A percentile compares a stretch with the other conserved stretches of the same genome.
Conservation (phyloP, 2,329 filamentous ascomycete species). For the Aspergillus versicolor region DNA sequence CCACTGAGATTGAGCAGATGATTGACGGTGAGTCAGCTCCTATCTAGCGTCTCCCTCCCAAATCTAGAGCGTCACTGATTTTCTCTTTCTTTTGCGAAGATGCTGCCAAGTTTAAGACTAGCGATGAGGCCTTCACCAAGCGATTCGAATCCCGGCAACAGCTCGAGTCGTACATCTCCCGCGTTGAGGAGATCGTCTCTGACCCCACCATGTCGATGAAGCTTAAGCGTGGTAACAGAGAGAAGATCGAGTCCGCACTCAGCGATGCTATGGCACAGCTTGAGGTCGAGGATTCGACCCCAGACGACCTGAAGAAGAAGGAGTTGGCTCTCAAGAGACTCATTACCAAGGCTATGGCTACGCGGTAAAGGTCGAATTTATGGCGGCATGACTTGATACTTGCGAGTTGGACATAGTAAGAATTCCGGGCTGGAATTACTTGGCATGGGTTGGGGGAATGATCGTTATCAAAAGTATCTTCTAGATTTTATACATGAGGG, state of each 20-base stretch:
- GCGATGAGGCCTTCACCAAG: constrained; percentile 98
- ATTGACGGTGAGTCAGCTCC: constrained; percentile 66
- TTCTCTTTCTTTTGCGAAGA: constrained; percentile 48
- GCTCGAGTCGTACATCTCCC: constrained; percentile 97
- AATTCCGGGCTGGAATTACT: neutral
- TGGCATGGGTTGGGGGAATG: constrained; percentile 9
- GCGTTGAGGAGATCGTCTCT: constrained; percentile 97
- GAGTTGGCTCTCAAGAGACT: constrained; percentile 96
- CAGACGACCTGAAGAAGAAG: constrained; percentile 99
- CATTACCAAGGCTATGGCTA: constrained; percentile 97
- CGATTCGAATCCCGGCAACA: constrained; percentile 98
- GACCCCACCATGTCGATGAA: constrained; percentile 95
- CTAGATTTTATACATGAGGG: constrained; percentile 28
- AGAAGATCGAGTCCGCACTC: constrained; percentile 97
- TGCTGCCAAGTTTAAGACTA: constrained; percentile 97
- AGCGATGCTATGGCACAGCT: constrained; percentile 97
- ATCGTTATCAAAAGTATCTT: constrained; percentile 29
- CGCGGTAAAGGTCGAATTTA: constrained; percentile 62
- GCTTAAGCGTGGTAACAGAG: constrained; percentile 98
- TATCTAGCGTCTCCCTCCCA: neutral
- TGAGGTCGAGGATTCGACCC: constrained; percentile 86
- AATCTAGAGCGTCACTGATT: neutral
- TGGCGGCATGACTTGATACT: neutral
- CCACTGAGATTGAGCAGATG: constrained; percentile 95
- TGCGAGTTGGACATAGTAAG: constrained; percentile 6